phyloP scores from a whole-genome alignment of 768 basidiomycete genomes.

The Tricholoma furcatifolium region DNA sequence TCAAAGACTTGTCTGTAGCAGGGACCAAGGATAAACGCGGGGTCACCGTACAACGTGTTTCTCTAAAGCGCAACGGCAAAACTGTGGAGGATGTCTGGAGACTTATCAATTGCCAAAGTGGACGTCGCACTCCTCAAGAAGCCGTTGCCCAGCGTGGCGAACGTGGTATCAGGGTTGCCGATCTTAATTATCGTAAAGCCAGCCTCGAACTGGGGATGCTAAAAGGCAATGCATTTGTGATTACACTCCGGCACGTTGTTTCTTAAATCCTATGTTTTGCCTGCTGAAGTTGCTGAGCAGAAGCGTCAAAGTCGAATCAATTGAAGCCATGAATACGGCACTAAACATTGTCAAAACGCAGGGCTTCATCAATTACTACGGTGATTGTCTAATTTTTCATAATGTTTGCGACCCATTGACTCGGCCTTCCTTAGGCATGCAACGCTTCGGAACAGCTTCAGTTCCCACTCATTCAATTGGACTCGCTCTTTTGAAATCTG shows the following conservation, averaged over 20 bases:
- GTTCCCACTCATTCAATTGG: conserved; percentile 96
- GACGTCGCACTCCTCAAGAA: conserved; percentile 54
- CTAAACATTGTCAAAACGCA: conserved; percentile 75
- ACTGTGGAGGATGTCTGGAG: conserved; percentile 86
- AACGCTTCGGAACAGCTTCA: conserved; percentile 95
- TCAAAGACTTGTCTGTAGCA: conserved; percentile 85
- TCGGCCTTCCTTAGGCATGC: conserved; percentile 69
- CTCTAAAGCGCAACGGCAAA: conserved; percentile 71
- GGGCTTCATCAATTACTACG: conserved; percentile 99
- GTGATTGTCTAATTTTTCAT: conserved; percentile 35
- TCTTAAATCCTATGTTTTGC: background rate
- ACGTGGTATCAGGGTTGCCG: conserved; percentile 83
- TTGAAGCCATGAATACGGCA: conserved; percentile 69
- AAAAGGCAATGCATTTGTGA: conserved; percentile 93
- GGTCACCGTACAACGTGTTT: conserved; percentile 91
- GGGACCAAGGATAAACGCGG: conserved; percentile 99
- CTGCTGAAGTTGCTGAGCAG: conserved; percentile 38
- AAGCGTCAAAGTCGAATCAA: conserved; percentile 79
- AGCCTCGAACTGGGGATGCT: conserved; percentile 92
- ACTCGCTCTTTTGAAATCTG: conserved; percentile 80
- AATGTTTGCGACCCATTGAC: conserved; percentile 10
- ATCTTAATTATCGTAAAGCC: conserved; percentile 81
- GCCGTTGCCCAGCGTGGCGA: conserved; percentile 77
- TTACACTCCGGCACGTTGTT: conserved; percentile 77
- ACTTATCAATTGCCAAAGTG: conserved; percentile 65